Evolutionary conservation across 208 protist genomes (phyloP).

Genomic region (Polymyxa betae): DNA sequence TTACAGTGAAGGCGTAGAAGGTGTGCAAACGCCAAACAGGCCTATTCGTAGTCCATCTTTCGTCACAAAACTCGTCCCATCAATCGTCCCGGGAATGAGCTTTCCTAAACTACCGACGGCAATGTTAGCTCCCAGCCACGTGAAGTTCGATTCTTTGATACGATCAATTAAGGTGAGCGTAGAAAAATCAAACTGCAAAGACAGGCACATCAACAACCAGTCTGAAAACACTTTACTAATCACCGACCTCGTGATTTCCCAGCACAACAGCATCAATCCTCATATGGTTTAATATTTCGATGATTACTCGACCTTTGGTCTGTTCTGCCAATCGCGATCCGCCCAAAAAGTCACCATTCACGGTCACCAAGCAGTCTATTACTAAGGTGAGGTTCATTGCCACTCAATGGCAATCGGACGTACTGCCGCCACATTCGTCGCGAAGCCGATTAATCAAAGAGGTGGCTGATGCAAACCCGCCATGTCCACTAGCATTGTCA

Average conservation of each 20-base stretch:
- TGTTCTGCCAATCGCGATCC: constrained; percentile 24
- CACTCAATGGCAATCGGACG: neutral
- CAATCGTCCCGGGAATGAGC: neutral
- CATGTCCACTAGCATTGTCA: constrained; percentile 19
- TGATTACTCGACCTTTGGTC: constrained; percentile 30
- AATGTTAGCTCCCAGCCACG: neutral
- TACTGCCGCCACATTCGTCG: neutral
- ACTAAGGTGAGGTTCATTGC: neutral
- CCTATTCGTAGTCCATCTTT: neutral
- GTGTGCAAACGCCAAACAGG: constrained; percentile 26
- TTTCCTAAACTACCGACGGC: neutral
- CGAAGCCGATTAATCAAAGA: neutral
- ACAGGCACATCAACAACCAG: neutral
- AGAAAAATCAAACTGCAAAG: constrained; percentile 32
- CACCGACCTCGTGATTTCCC: constrained; percentile 2
- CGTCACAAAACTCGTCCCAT: neutral
- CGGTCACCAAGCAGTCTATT: constrained; percentile 43
- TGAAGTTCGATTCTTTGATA: constrained; percentile 19
- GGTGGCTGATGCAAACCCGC: neutral
- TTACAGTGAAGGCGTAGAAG: neutral
- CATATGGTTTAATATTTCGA: constrained; percentile 51
- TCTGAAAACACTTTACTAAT: neutral
- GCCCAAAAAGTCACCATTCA: constrained; percentile 38
- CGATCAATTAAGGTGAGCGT: neutral
- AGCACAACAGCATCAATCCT: constrained; percentile 26